Evolutionary conservation across 1,284 basidiomycete genomes (phyloP).

Genomic region (Stygiomarasmius scandens): DNA sequence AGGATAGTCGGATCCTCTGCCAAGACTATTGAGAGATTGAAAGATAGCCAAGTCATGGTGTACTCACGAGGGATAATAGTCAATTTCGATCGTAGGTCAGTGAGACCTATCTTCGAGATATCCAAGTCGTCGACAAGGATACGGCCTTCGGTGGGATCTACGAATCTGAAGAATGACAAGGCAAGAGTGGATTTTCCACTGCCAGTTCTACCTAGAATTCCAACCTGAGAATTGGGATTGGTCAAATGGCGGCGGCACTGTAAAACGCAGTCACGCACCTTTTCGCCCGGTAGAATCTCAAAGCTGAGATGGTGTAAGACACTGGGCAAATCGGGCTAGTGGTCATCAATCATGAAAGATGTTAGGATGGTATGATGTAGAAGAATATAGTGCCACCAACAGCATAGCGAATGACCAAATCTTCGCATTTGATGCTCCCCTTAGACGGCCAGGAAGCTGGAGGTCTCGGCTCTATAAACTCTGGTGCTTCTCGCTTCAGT

Average conservation of each 20-base stretch:
- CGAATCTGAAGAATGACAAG: constrained; percentile 93
- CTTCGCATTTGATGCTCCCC: constrained; percentile 78
- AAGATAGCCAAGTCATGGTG: neutral
- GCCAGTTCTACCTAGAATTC: constrained; percentile 89
- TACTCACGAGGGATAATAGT: constrained; percentile 92
- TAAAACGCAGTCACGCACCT: constrained; percentile 38
- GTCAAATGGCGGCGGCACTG: neutral
- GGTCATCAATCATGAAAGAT: too few relatives aligned
- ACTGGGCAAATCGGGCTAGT: constrained; percentile 78
- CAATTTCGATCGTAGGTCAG: constrained; percentile 81
- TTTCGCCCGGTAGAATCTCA: constrained; percentile 74
- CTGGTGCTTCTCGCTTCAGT: constrained; percentile 74
- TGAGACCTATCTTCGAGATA: constrained; percentile 84
- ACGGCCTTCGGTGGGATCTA: constrained; percentile 81
- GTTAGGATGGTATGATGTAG: constrained; percentile 9
- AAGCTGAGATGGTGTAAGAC: constrained; percentile 87
- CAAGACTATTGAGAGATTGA: neutral
- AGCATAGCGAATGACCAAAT: constrained; percentile 86
- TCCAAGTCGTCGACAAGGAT: constrained; percentile 91
- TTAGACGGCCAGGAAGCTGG: constrained; percentile 78
- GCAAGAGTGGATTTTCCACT: constrained; percentile 90
- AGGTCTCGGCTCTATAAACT: constrained; percentile 87
- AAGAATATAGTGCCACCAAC: constrained; percentile 47
- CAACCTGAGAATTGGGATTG: constrained; percentile 49
- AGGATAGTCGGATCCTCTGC: constrained; percentile 89